phyloP scores from a whole-genome alignment of 495 filamentous ascomycete species.

The Recurvomyces mirabilis region DNA sequence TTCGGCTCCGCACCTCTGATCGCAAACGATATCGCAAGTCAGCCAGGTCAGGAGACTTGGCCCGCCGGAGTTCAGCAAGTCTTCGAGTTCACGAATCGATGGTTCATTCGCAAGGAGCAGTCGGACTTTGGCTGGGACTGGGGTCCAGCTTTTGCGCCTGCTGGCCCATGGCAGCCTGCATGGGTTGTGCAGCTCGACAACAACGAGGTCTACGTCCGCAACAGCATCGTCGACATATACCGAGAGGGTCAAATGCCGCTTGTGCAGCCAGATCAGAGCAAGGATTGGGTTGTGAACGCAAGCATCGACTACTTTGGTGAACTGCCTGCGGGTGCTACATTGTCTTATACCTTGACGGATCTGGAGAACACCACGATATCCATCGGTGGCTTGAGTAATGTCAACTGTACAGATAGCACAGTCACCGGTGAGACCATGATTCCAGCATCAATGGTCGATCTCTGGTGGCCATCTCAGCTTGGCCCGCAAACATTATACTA shows the following conservation, averaged over 20 bases:
- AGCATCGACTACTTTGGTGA: slow-evolving; percentile 52
- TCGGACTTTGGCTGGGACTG: slow-evolving; percentile 65
- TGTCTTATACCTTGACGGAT: slow-evolving; percentile 47
- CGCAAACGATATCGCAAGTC: slow-evolving; percentile 41
- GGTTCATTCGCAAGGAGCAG: slow-evolving; percentile 57
- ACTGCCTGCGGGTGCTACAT: slow-evolving; percentile 36
- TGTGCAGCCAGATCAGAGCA: slow-evolving; percentile 46
- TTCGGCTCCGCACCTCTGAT: slow-evolving; percentile 48
- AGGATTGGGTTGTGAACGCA: slow-evolving; percentile 59
- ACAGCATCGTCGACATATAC: slow-evolving; percentile 50
- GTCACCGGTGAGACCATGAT: slow-evolving; percentile 44
- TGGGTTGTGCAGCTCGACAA: slow-evolving; percentile 45
- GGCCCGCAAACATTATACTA: slow-evolving; percentile 52
- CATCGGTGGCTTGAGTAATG: slow-evolving; percentile 34
- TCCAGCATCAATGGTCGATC: slow-evolving; percentile 36
- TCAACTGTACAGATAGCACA: slow-evolving; percentile 36
- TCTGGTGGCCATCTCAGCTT: slow-evolving; percentile 55
- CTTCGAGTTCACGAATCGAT: slow-evolving; percentile 45
- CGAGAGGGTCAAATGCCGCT: slow-evolving; percentile 50
- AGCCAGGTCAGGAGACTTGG: slow-evolving; percentile 34
- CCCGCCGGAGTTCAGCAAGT: slow-evolving; percentile 23
- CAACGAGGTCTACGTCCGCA: slow-evolving; percentile 42
- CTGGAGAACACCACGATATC: slow-evolving; percentile 37
- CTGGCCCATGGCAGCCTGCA: slow-evolving; percentile 55
- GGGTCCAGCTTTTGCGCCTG: slow-evolving; percentile 56